Evolutionary conservation across 768 basidiomycete species (phyloP), one percentile per base, ranked within the genome.

Genomic region (Amanita pseudoporphyria): DNA sequence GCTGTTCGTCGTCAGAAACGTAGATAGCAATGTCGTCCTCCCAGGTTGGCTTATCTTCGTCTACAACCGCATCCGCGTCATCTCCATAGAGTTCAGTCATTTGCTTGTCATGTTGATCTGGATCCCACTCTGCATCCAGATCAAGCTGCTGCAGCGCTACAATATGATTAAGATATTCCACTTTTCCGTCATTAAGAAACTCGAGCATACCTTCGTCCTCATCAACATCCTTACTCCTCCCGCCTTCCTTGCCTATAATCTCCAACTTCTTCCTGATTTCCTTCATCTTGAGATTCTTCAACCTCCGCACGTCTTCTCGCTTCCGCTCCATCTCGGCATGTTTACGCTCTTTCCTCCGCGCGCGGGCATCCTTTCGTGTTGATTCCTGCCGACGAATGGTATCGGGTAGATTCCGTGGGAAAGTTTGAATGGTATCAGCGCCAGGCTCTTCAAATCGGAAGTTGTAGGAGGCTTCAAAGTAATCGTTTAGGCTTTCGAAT

Each of bases 361-460:
- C 77, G 37, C 95, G 80, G n/a, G 87, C 87, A 1, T 87, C 82
- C 60, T 91, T 94, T 2, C 96, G 78, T 6, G 78, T 78, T 1
- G 82, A 82, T 58, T 91, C 86, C 56, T 77, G 72, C 39, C 90
- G 77, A 14, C 87, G 81, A 40, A 85, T 79, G 49, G 73, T 64
- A 43, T 81, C 74, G 47, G 75, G 59, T 18, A 87, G 59, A 58
- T 76, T 73, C 53, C 96, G 88, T 3, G 95, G 91, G 66, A 87
- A 87, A 0, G 87, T 71, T 73, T 56, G 56, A 24, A 60, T 62
- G 7, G 32, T 52, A 10, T 52, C 50, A 21, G 81, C 91, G 58
- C 59, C 91, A 80, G 89, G 87, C 65, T 99, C 95, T 64, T 99
- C 95, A 63, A 91, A 99, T 47, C 96, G 82, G 69, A 96, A 96